Evolutionary conservation across 257 asterid genomes (phyloP), one percentile per base, ranked within the genome.

Genomic region (Nemophila menziesii): DNA sequence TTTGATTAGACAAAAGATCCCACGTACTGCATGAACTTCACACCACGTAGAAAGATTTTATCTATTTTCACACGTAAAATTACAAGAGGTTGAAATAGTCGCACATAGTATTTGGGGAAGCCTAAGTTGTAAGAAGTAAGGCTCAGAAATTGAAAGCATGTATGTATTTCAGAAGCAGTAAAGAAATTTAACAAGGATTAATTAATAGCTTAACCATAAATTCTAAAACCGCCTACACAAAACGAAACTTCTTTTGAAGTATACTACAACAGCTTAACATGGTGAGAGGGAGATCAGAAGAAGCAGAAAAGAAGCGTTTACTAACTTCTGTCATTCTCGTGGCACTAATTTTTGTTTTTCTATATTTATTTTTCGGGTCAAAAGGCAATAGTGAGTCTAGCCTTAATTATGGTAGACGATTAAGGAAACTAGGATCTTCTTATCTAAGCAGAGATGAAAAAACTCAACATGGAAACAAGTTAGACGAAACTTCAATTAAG

Each of bases 371-470:
- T 61, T 77, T 64, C 59, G 87, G 94, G 64, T 76, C 90, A 20
- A 79, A 82, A 63, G 68, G 65, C 51, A 54, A 67, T n/a, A 92
- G 93, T 33, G 94, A 79, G 76, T 70, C 96, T 56, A 93, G 94
- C 42, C 52, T 86, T 22, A 85, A 79, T 68, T 82, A 86, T 49
- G 94, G 96, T 29, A 86, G 92, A 72, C 70, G 87, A 18, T 69
- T 86, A 80, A 79, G 80, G 67, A 86, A 71, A 57, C 64, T 86
- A 14, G 96, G 96, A 23, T 70, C 94, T 43, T 77, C 96, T 36
- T 82, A 86, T 66, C 64, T 86, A 69, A 74, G 90, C 39, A 92
- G 86, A 43, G 94, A 82, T 64, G 97, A 86, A 57, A 93, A 82
- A 57, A 46, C 80, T 49, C 92, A 79, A 54, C 72, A 62, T 45